Percentiles rank a stretch among this genome's conserved stretches.
phyloP scores from a whole-genome alignment of 2,329 filamentous ascomycete genomes.

The Magnaporthales sp. region DNA sequence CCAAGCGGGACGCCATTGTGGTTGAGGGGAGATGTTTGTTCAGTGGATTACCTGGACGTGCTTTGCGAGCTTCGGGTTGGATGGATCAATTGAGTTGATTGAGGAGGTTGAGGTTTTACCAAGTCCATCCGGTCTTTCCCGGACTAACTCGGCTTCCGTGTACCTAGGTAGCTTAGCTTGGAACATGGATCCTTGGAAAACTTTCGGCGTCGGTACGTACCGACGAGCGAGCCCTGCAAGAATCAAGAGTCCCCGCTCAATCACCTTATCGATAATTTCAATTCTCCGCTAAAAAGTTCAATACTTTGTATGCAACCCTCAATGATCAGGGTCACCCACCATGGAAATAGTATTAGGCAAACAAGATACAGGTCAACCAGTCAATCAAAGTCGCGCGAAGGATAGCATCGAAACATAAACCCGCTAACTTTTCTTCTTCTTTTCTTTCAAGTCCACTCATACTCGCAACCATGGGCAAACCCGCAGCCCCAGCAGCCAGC shows the following conservation, averaged over 20 bases:
- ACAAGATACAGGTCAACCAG: not conserved
- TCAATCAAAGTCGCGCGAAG: not conserved
- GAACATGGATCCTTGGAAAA: not conserved
- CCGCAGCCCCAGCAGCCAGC: constrained; percentile 16
- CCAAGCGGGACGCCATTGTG: constrained; percentile 97
- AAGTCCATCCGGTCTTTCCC: constrained; percentile 7
- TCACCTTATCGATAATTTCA: not conserved
- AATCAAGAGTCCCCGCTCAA: not conserved
- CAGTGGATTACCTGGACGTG: constrained; percentile 20
- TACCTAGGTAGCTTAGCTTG: constrained; percentile 1
- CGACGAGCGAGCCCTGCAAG: constrained; percentile 5
- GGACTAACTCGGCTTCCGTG: constrained; percentile 29
- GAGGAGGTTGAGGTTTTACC: constrained; percentile 37
- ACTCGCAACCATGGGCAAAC: not conserved
- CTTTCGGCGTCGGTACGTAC: constrained; percentile 2
- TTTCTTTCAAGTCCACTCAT: not conserved
- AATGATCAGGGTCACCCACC: not conserved
- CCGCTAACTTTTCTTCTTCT: not conserved
- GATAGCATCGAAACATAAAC: not conserved
- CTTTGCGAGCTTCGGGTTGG: constrained; percentile 21
- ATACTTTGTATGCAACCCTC: not conserved
- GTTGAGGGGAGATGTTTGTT: constrained; percentile 41
- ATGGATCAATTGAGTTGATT: not conserved
- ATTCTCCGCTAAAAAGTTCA: not conserved
- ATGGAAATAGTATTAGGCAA: not conserved